Evolutionary conservation across 768 basidiomycete species (phyloP).

Genomic region (Mrakia gelida): DNA sequence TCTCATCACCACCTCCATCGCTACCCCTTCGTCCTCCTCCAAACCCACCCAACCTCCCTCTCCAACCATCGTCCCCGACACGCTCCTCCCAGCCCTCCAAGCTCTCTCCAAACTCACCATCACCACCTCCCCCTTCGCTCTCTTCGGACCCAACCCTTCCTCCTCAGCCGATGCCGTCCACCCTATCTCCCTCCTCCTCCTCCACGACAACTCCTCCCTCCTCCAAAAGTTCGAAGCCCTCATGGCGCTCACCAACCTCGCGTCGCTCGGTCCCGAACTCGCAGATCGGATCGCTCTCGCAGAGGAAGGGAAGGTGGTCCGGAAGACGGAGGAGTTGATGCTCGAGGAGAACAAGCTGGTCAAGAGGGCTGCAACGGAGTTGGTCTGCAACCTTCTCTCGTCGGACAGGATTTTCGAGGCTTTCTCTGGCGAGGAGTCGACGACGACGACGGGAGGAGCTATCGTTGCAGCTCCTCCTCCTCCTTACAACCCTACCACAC

Average conservation of each 20-base stretch:
- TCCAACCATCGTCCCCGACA: slow-evolving; percentile 1
- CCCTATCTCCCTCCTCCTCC: slow-evolving; percentile 69
- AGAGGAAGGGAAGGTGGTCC: slow-evolving; percentile 48
- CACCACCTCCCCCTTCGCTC: slow-evolving; percentile 80
- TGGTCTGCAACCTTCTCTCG: slow-evolving; percentile 83
- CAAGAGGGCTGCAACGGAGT: slow-evolving; percentile 80
- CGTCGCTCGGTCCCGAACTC: slow-evolving; percentile 65
- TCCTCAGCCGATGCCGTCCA: slow-evolving; percentile 66
- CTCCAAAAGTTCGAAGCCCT: slow-evolving; percentile 86
- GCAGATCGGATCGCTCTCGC: slow-evolving; percentile 62
- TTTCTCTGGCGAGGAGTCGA: slow-evolving; percentile 50
- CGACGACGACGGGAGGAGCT: background rate
- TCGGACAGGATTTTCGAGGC: slow-evolving; percentile 70
- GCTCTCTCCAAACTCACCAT: slow-evolving; percentile 90
- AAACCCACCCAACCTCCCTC: background rate
- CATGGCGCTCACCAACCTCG: slow-evolving; percentile 94
- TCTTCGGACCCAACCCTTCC: slow-evolving; percentile 79
- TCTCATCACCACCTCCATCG: background rate
- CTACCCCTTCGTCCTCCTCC: background rate
- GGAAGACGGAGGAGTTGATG: slow-evolving; percentile 39
- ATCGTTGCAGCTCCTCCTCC: background rate
- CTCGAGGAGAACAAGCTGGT: slow-evolving; percentile 73
- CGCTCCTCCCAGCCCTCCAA: slow-evolving; percentile 58
- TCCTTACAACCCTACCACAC: background rate
- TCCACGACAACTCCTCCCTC: slow-evolving; percentile 62